phyloP scores from a whole-genome alignment of 202 grass and related monocot species.

The Eragrostis tef region DNA sequence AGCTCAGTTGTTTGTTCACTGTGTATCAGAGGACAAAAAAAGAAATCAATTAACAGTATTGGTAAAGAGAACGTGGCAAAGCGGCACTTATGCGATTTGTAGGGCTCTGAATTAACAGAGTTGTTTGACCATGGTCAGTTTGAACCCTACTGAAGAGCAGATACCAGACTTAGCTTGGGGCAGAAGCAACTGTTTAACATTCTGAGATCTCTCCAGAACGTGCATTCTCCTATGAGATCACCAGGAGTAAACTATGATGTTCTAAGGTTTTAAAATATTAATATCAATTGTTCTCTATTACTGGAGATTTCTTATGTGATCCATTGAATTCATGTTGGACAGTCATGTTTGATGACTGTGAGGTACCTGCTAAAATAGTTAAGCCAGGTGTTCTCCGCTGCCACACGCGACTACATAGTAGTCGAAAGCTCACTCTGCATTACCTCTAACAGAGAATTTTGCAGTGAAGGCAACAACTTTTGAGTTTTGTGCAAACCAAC shows the following conservation, averaged over 20 bases:
- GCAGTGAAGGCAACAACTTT: conserved; percentile 84
- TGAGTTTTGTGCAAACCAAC: conserved; percentile 68
- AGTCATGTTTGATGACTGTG: conserved; percentile 76
- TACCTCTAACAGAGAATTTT: conserved; percentile 80
- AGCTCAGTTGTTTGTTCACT: conserved; percentile 51
- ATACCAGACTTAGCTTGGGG: conserved; percentile 51
- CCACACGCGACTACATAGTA: conserved; percentile 66
- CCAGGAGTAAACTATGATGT: conserved; percentile 73
- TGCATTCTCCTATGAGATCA: conserved; percentile 81
- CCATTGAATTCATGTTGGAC: conserved; percentile 57
- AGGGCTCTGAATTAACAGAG: conserved; percentile 54
- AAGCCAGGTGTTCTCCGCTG: conserved; percentile 87
- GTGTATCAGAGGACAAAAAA: conserved; percentile 57
- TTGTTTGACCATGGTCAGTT: conserved; percentile 64
- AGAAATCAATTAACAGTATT: conserved; percentile 50
- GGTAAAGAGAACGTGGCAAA: conserved; percentile 54
- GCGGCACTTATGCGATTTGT: too few relatives aligned
- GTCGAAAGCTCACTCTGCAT: conserved; percentile 75
- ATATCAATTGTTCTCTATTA: conserved; percentile 53
- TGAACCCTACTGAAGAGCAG: conserved; percentile 47
- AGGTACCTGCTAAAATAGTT: conserved; percentile 83
- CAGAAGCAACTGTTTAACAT: conserved; percentile 73
- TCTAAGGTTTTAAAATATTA: conserved; percentile 40
- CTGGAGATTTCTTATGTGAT: conserved; percentile 83
- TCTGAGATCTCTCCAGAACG: conserved; percentile 92